phyloP scores from a whole-genome alignment of 1,284 basidiomycete genomes.

The Quambalaria eucalypti region DNA sequence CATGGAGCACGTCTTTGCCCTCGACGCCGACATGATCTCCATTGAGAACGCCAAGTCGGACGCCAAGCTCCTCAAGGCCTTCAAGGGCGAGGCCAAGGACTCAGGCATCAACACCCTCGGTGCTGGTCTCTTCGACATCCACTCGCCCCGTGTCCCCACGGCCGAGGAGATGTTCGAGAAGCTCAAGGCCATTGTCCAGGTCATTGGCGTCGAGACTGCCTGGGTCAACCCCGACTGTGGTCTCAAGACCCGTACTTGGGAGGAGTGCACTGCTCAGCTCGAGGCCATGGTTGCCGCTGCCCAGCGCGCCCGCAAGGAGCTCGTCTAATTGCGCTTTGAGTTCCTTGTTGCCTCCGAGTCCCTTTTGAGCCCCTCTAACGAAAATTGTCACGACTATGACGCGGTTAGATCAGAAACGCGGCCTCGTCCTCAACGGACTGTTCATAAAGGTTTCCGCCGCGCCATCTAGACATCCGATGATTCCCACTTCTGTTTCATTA shows the following conservation, averaged over 20 bases:
- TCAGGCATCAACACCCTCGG: slow-evolving; percentile 71
- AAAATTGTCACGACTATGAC: too few relatives aligned
- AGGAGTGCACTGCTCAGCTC: slow-evolving; percentile 58
- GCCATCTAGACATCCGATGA: too few relatives aligned
- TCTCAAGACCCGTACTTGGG: slow-evolving; percentile 48
- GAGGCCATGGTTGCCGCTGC: slow-evolving; percentile 51
- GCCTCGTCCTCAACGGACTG: too few relatives aligned
- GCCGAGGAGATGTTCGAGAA: slow-evolving; percentile 87
- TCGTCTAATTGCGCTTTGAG: slow-evolving; percentile 28
- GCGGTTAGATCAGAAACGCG: too few relatives aligned
- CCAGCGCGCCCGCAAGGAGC: slow-evolving; percentile 69
- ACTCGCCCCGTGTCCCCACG: slow-evolving; percentile 90
- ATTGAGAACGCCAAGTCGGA: slow-evolving; percentile 66
- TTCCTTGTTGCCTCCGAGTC: too few relatives aligned
- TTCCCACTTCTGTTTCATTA: too few relatives aligned
- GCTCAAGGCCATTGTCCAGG: slow-evolving; percentile 62
- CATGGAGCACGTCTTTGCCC: slow-evolving; percentile 91
- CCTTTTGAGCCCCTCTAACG: too few relatives aligned
- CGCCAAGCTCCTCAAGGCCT: slow-evolving; percentile 80
- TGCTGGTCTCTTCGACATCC: slow-evolving; percentile 87
- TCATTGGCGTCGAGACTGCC: slow-evolving; percentile 43
- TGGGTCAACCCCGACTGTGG: slow-evolving; percentile 84
- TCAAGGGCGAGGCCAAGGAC: slow-evolving; percentile 63
- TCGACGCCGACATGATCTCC: slow-evolving; percentile 98
- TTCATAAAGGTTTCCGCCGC: too few relatives aligned